Evolutionary conservation across 2,329 filamentous ascomycete species (phyloP), one percentile per base, ranked within the genome.

Genomic region (Emmonsia crescens): DNA sequence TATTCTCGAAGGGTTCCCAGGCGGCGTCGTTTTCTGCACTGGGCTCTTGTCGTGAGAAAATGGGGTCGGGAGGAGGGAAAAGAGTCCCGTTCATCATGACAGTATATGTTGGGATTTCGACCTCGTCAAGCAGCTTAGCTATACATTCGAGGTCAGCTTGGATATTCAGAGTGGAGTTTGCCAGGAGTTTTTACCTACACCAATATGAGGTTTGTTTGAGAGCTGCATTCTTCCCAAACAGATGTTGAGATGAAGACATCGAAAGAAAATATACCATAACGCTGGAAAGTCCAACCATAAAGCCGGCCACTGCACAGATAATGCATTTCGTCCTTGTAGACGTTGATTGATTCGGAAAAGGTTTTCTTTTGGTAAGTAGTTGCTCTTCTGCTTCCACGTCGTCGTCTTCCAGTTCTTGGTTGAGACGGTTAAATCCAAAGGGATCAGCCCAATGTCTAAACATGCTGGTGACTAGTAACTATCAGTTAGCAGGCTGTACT

Each of bases 1-100:
- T 64, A 16, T 68, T 61, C 59, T 73, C 72, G 62, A 68, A 73
- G 21, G 73, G 69, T 0, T 70, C 60, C 70, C 70, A 74, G 0
- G 69, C 21, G 10, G 63, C 66, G 49, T 75, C 72, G 0, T 67
- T 68, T 4, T 55, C 65, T 0, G 66, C 60, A 31, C 73, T 72
- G 2, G 72, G 72, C 63, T 72, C 65, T 57, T 68, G 67, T 14
- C 71, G 66, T 16, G 68, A 67, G 19, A 72, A 66, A 4, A 66
- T 66, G 3, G 65, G 61, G 5, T 68, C 61, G 3, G 62, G 61
- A 5, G 66, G 63, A 2, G 70, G 67, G 52, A 67, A 72, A 19
- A 72, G 61, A 6, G 65, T 68, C 24, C 70, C 71, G 54, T 72
- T 68, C 21, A 71, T 59, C 33, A 46, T 46, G 31, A 57, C 61